Conservation (phyloP, 1,284 basidiomycete genomes). For the Rhodotorula sp. region DNA sequence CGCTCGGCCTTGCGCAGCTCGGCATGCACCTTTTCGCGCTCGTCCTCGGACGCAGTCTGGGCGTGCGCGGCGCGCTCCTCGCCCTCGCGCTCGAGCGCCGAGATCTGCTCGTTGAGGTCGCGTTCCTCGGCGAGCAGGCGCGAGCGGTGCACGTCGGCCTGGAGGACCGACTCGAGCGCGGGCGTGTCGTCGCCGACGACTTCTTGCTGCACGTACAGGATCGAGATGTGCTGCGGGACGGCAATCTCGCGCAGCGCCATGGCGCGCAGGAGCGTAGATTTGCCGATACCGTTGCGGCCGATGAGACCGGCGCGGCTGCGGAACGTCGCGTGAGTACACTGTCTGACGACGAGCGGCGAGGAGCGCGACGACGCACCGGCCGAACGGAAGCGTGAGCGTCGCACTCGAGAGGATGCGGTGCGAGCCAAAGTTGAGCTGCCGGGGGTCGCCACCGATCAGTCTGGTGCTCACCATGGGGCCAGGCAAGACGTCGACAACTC, state of each 20-base stretch:
- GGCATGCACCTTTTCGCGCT: constrained; percentile 56
- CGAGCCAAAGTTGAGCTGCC: constrained; percentile 68
- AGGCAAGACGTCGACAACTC: not conserved
- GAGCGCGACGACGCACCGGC: constrained; percentile 63
- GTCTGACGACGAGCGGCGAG: not conserved
- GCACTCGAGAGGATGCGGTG: constrained; percentile 60
- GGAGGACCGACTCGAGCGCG: constrained; percentile 90
- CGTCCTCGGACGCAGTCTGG: constrained; percentile 47
- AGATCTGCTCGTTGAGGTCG: constrained; percentile 69
- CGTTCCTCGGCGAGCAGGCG: constrained; percentile 80
- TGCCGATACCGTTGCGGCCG: constrained; percentile 81
- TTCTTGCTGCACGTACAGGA: constrained; percentile 98
- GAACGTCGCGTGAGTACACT: not conserved
- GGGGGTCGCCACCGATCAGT: constrained; percentile 62
- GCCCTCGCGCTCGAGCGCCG: constrained; percentile 56
- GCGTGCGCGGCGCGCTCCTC: constrained; percentile 53
- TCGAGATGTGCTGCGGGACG: constrained; percentile 89
- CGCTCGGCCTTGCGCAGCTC: constrained; percentile 74
- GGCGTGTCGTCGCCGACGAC: constrained; percentile 88
- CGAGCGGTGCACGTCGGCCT: constrained; percentile 95
- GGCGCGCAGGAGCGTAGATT: constrained; percentile 93
- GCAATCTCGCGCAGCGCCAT: constrained; percentile 94
- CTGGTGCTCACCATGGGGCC: constrained; percentile 68
- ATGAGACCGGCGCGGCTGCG: constrained; percentile 56
- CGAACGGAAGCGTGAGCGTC: constrained; percentile 82